Evolutionary conservation across 148 eudicot species (phyloP).

Genomic region (Limonium bicolor): DNA sequence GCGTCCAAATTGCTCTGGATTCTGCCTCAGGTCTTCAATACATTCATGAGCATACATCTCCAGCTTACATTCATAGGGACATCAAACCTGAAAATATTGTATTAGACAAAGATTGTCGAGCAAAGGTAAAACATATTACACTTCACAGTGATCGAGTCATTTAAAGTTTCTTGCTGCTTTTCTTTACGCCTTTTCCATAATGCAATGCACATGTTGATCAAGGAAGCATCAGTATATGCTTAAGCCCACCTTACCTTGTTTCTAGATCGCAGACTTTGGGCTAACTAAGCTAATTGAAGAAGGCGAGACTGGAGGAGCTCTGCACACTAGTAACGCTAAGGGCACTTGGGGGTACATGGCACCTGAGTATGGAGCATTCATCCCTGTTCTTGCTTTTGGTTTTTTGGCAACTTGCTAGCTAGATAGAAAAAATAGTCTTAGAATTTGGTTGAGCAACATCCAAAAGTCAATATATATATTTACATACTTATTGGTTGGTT

Average conservation of each 20-base stretch:
- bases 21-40: slow-evolving; percentile 74
- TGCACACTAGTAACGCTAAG: slow-evolving; percentile 27
- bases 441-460: too few relatives aligned
- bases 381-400: neutral
- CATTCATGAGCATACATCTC: slow-evolving; percentile 64
- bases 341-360: slow-evolving; percentile 79
- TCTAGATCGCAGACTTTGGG: slow-evolving; percentile 72
- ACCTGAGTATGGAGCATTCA: slow-evolving; percentile 36
- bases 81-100: slow-evolving; percentile 57
- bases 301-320: slow-evolving; percentile 24
- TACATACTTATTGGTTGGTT: neutral
- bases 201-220: too few relatives aligned
- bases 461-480: too few relatives aligned
- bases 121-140: slow-evolving; percentile 28
- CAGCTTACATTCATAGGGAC: slow-evolving; percentile 59
- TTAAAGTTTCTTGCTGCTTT: too few relatives aligned
- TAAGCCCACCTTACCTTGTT: too few relatives aligned
- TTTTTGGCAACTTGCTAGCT: neutral
- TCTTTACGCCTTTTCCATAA: too few relatives aligned
- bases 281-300: slow-evolving; percentile 47
- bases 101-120: slow-evolving; percentile 35
- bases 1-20: slow-evolving; percentile 68
- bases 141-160: too few relatives aligned
- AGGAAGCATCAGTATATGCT: too few relatives aligned
- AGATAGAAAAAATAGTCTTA: too few relatives aligned